Base-by-base conservation (phyloP, 2,329 filamentous ascomycete species). In the Colletotrichum limetticola region DNA sequence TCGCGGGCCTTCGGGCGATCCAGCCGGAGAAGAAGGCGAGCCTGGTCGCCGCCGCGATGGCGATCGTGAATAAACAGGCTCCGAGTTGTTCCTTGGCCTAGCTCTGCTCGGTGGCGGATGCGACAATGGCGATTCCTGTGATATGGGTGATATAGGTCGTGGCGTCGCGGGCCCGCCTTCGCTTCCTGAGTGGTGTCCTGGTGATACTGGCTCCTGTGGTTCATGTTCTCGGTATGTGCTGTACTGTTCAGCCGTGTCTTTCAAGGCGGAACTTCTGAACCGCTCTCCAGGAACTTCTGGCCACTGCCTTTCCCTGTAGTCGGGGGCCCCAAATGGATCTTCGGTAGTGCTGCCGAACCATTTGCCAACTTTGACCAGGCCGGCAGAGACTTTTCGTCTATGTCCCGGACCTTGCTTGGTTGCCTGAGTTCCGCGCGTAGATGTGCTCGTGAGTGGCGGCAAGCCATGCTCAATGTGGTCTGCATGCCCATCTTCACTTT, bases 271-370 rank as follows among this genome's bases (percentile, higher is more conserved):
- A 59, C 90, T 90, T 35, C 87, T 83, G 2, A 79, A 72, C 1
- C 74, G 76, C 74, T 91, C 89, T 2, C 88, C 90, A 0, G 90
- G 90, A 0, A 90, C 82, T 66, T 87, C 84, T 0, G 90, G 90
- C 60, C 86, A 92, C n/a, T 84, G 82, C 11, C 85, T 84, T 3
- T 78, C 79, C 56, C 83, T 83, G 75, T 90, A 90, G 1, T 84
- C 84, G 0, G 83, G 84, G 28, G 86, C 83, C 59, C 90, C 85
- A 66, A 86, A 86, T 8, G 82, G 83, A n/a, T 86, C 82, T 1
- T 84, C 81, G 0, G 85, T 82, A 35, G 87, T 84, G 0, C 84
- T 85, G 3, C 86, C 85, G 0, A 91, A 75, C 16, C 85, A 83
- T 12, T 86, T 81, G 8, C 84, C 85, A 5, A 88, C 74, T 5